These are phyloP conservation scores for Grigorovia transvaalensis DNA, from an alignment of 805 yeast genomes.

Conservation along the genomic window DNA sequence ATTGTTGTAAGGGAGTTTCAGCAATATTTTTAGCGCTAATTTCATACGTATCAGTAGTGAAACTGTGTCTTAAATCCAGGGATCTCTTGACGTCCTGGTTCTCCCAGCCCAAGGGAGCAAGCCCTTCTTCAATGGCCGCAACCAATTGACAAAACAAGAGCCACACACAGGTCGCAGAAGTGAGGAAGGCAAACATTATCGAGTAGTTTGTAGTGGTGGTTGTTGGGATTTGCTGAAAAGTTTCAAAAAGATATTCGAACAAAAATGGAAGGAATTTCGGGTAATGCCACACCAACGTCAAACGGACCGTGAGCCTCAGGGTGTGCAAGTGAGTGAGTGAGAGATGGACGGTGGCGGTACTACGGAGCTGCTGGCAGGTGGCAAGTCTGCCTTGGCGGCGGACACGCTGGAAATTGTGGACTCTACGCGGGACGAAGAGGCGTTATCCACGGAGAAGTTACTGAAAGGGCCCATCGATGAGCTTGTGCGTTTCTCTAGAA, in stretches of 20 bases:
- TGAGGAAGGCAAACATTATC: neutral
- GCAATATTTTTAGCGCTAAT: conserved; percentile 52
- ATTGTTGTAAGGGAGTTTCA: conserved; percentile 40
- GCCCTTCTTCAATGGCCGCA: neutral
- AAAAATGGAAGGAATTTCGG: neutral
- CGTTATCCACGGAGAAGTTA: neutral
- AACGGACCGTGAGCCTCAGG: no score
- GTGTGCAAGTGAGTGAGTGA: neutral
- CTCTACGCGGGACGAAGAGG: neutral
- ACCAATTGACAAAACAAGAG: conserved; percentile 1
- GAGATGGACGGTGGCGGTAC: neutral
- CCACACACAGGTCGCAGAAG: neutral
- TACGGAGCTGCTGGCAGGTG: neutral
- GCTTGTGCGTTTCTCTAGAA: neutral
- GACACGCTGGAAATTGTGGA: neutral
- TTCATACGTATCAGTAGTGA: conserved; percentile 50
- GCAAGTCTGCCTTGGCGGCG: neutral
- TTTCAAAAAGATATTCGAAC: neutral
- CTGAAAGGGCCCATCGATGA: neutral
- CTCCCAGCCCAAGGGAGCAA: conserved; percentile 32
- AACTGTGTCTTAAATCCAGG: conserved; percentile 57
- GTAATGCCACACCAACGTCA: neutral
- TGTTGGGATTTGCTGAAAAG: neutral
- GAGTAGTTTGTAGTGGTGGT: neutral
- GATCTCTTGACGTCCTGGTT: conserved; percentile 46